Evolutionary conservation across 202 grass and related monocot species (phyloP).

Genomic region (Saccharum hybrid): DNA sequence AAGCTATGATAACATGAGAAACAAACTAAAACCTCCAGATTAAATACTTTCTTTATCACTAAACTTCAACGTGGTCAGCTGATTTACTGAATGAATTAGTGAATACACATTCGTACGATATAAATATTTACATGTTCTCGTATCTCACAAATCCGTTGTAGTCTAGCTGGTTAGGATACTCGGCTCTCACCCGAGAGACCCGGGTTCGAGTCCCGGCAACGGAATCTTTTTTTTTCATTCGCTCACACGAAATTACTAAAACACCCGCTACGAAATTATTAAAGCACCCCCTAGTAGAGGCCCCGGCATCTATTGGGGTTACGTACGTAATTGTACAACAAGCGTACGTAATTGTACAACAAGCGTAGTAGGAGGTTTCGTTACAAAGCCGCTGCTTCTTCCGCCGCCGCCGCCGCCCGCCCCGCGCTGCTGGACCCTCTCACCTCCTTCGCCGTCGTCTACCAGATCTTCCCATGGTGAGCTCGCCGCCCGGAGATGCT

Average conservation of each 20-base stretch:
- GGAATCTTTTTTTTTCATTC: background rate
- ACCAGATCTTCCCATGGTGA: constrained; percentile 51
- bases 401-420: background rate
- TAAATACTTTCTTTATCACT: no score
- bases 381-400: constrained; percentile 13
- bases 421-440: background rate
- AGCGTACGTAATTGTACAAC: no score
- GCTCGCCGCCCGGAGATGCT: background rate
- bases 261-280: no score
- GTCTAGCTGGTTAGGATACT: constrained; percentile 82
- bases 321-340: constrained; percentile 50
- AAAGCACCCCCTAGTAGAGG: background rate
- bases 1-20: background rate
- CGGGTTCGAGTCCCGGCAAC: constrained; percentile 74
- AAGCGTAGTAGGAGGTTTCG: constrained; percentile 31
- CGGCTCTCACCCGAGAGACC: constrained; percentile 76
- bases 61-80: no score
- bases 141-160: constrained; percentile 48
- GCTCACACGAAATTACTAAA: background rate
- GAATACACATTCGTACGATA: no score
- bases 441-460: background rate
- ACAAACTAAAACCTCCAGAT: background rate
- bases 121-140: no score
- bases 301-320: background rate
- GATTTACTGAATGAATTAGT: no score